These are phyloP conservation scores for Suillus brevipes DNA, from an alignment of 768 basidiomycete genomes.

Conservation along the genomic window DNA sequence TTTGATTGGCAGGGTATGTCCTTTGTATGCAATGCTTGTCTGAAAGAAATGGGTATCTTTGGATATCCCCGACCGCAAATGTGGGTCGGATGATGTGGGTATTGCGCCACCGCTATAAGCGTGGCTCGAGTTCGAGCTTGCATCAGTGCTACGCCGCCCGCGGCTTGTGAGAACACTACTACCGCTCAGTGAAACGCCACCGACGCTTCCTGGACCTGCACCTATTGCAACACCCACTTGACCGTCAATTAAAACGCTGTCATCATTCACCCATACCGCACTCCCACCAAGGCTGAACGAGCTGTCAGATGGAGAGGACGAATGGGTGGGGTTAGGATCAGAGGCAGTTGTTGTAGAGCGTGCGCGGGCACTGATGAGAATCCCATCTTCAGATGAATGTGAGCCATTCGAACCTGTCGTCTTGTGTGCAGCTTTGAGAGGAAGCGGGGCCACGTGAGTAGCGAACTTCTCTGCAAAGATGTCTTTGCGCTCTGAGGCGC, in stretches of 20 bases:
- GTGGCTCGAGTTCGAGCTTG: conserved; percentile 71
- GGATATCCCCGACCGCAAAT: conserved; percentile 47
- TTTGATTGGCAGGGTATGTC: conserved; percentile 83
- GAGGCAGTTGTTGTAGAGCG: conserved; percentile 38
- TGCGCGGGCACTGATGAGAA: conserved; percentile 46
- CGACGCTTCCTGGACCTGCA: conserved; percentile 45
- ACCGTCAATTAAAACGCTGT: conserved; percentile 53
- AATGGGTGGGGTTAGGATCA: conserved; percentile 30
- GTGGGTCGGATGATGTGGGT: conserved; percentile 47
- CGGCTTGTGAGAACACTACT: conserved; percentile 46
- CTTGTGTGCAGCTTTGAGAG: conserved; percentile 39
- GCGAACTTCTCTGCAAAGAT: conserved; percentile 86
- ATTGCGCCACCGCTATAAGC: conserved; percentile 36
- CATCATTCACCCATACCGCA: conserved; percentile 83
- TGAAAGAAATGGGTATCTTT: conserved; percentile 97
- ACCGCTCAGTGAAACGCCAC: conserved; percentile 31
- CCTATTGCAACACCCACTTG: conserved; percentile 40
- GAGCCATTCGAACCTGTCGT: conserved; percentile 60
- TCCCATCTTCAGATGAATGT: conserved; percentile 67
- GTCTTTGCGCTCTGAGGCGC: conserved; percentile 88
- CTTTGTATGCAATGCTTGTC: conserved; percentile 80
- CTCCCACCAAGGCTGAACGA: conserved; percentile 80
- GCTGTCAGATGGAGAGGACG: conserved; percentile 64
- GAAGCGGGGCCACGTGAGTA: conserved; percentile 14
- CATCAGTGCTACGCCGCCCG: conserved; percentile 68